Evolutionary conservation across 768 basidiomycete species (phyloP).

Genomic region (Candolleomyces eurysporus): DNA sequence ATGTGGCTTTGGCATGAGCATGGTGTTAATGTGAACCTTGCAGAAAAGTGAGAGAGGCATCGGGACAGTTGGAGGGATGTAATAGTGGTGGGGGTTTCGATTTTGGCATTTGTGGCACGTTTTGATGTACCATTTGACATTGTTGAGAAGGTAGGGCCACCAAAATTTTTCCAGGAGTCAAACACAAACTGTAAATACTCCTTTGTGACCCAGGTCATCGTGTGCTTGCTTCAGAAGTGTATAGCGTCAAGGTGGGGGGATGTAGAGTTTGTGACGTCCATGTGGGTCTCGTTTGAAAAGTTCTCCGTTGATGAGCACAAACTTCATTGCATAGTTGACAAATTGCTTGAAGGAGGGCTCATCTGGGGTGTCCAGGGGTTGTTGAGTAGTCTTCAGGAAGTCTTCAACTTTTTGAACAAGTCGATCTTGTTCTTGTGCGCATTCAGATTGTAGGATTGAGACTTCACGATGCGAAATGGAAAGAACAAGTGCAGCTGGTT

Average conservation of each 20-base stretch:
- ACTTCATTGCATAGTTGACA: constrained; percentile 7
- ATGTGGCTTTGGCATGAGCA: constrained; percentile 22
- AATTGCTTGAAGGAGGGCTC: background rate
- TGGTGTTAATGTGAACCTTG: constrained; percentile 25
- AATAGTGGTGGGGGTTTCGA: constrained; percentile 15
- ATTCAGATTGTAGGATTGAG: no score
- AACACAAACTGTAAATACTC: constrained; percentile 18
- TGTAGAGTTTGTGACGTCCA: constrained; percentile 16
- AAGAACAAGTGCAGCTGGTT: no score
- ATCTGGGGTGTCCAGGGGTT: no score
- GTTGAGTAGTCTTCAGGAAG: no score
- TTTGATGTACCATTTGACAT: constrained; percentile 29
- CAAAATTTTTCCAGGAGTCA: constrained; percentile 20
- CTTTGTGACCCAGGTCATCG: constrained; percentile 28
- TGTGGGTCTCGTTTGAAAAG: constrained; percentile 16
- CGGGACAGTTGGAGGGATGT: constrained; percentile 26
- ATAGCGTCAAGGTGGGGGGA: constrained; percentile 8
- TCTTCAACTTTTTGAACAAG: constrained; percentile 39
- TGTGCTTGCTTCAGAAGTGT: constrained; percentile 55
- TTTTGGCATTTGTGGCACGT: constrained; percentile 33
- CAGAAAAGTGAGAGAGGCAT: constrained; percentile 23
- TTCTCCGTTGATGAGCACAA: constrained; percentile 12
- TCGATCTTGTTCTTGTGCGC: constrained; percentile 39
- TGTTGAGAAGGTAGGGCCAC: constrained; percentile 26
- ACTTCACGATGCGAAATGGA: no score